Percentiles rank a stretch among this genome's conserved stretches.
These are phyloP conservation scores for Grigorovia transvaalensis DNA, from an alignment of 805 yeast species.

Conservation along the genomic window DNA sequence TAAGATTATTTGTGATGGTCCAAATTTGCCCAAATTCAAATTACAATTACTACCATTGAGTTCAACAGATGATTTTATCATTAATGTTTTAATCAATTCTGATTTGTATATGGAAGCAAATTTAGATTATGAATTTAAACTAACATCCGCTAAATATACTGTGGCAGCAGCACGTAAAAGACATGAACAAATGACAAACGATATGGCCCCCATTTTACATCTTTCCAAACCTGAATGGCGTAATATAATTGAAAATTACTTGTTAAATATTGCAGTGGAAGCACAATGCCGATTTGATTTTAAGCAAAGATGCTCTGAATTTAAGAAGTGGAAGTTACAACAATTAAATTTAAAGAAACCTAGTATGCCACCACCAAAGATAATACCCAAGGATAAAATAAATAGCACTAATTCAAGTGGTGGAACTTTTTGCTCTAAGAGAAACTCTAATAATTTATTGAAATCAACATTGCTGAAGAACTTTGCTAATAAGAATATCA, in stretches of 20 bases:
- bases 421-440: background rate
- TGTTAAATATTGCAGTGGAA: conserved; percentile 55
- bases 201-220: conserved; percentile 1
- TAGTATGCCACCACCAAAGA: conserved; percentile 29
- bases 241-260: conserved; percentile 50
- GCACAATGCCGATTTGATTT: conserved; percentile 62
- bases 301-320: conserved; percentile 39
- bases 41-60: conserved; percentile 37
- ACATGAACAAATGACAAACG: conserved; percentile 29
- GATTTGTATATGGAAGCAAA: conserved; percentile 60
- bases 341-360: conserved; percentile 11
- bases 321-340: conserved; percentile 33
- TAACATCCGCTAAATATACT: conserved; percentile 55
- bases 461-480: conserved; percentile 29
- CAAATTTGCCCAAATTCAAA: conserved; percentile 30
- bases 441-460: conserved; percentile 11
- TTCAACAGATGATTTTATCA: conserved; percentile 39
- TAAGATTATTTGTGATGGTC: conserved; percentile 15
- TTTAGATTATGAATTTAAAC: conserved; percentile 42
- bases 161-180: conserved; percentile 46
- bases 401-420: background rate
- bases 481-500: conserved; percentile 4
- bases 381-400: conserved; percentile 11
- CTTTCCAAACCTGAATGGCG: conserved; percentile 10
- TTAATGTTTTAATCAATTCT: conserved; percentile 40